Evolutionary conservation across 2,329 filamentous ascomycete species (phyloP).

Genomic region (Apiospora aurea): DNA sequence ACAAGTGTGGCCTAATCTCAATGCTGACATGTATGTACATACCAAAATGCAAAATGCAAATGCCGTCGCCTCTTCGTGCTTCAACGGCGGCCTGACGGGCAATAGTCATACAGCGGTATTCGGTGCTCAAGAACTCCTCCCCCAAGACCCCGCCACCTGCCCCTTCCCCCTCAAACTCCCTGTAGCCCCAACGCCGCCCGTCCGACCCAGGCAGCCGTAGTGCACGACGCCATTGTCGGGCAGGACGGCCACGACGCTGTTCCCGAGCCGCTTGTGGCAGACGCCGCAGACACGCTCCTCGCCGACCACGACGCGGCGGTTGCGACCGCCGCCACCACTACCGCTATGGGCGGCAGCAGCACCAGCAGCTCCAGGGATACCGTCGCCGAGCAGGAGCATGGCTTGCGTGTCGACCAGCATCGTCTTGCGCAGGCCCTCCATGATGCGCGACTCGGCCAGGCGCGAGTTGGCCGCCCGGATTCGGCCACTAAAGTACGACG

Average conservation of each 20-base stretch:
- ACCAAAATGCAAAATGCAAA: slow-evolving; percentile 4
- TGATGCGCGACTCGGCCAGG: slow-evolving; percentile 80
- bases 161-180: slow-evolving; percentile 42
- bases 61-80: not conserved
- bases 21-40: not conserved
- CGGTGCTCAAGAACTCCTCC: slow-evolving; percentile 29
- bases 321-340: slow-evolving; percentile 56
- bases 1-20: not conserved
- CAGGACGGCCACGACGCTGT: slow-evolving; percentile 88
- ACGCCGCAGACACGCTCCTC: slow-evolving; percentile 92
- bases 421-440: slow-evolving; percentile 77
- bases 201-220: slow-evolving; percentile 74
- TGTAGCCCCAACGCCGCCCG: slow-evolving; percentile 41
- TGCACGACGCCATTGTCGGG: slow-evolving; percentile 84
- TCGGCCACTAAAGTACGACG: slow-evolving; percentile 89
- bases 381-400: slow-evolving; percentile 74
- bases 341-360: slow-evolving; percentile 42
- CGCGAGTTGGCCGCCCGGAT: slow-evolving; percentile 86
- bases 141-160: slow-evolving; percentile 41
- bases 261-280: slow-evolving; percentile 91
- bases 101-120: not conserved
- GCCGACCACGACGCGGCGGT: slow-evolving; percentile 76
- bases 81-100: too few relatives aligned
- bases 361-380: slow-evolving; percentile 45
- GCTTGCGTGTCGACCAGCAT: slow-evolving; percentile 81